phyloP scores from a whole-genome alignment of 257 asterid species.

The Nicotiana noctiflora region DNA sequence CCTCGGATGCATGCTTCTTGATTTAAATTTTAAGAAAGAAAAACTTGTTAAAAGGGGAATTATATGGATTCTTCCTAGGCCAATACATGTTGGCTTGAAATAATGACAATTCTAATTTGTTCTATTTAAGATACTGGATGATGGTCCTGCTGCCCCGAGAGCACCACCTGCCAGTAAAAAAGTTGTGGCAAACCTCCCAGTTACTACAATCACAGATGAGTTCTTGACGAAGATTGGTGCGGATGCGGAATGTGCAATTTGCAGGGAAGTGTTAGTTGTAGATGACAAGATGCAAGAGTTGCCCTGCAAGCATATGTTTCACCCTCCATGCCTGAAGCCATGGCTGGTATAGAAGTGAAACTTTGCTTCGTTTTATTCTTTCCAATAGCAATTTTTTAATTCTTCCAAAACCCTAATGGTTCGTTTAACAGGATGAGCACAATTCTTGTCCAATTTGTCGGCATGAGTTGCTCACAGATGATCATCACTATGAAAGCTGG shows the following conservation, averaged over 20 bases:
- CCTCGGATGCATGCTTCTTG: not conserved
- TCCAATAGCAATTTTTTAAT: not conserved
- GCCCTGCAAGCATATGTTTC: slow-evolving; percentile 91
- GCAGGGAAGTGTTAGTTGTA: slow-evolving; percentile 68
- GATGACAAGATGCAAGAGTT: slow-evolving; percentile 85
- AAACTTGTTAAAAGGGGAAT: not conserved
- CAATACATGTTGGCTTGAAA: not conserved
- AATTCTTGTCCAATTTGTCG: slow-evolving; percentile 98
- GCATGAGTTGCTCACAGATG: slow-evolving; percentile 85
- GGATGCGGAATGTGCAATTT: slow-evolving; percentile 82
- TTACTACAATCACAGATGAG: slow-evolving; percentile 53
- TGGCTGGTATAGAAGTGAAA: slow-evolving; percentile 68
- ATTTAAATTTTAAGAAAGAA: not conserved
- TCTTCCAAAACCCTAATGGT: not conserved
- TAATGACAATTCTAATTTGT: slow-evolving; percentile 12
- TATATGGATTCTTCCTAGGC: not conserved
- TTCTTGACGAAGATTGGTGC: slow-evolving; percentile 54
- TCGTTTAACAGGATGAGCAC: slow-evolving; percentile 59
- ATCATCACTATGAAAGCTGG: slow-evolving; percentile 83
- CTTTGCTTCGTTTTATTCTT: not conserved
- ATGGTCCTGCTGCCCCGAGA: slow-evolving; percentile 61
- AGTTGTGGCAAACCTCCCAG: slow-evolving; percentile 91
- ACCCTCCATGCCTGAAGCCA: slow-evolving; percentile 96
- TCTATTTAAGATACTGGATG: slow-evolving; percentile 43
- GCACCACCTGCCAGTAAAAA: slow-evolving; percentile 95